A percentile compares a stretch with the other conserved stretches of the same genome.
These are phyloP conservation scores for Lycium barbarum DNA, from an alignment of 257 asterid genomes.

Conservation along the genomic window DNA sequence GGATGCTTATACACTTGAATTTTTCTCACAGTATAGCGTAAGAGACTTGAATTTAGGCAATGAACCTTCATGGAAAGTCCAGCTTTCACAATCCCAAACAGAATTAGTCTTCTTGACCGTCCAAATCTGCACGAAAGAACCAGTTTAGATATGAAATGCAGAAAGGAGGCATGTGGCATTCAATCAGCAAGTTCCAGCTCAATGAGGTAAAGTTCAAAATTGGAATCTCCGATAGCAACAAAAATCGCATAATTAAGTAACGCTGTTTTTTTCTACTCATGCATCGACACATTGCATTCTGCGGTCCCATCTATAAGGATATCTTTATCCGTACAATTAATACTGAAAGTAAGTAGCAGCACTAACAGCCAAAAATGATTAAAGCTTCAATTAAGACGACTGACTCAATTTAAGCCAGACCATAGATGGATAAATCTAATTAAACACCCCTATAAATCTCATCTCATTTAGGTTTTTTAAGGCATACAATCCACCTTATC, in stretches of 20 bases:
- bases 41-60: not conserved
- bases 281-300: slow-evolving; percentile 25
- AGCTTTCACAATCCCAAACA: slow-evolving; percentile 1
- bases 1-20: not conserved
- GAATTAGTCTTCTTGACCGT: not conserved
- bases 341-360: slow-evolving; percentile 55
- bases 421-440: slow-evolving; percentile 18
- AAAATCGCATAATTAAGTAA: slow-evolving; percentile 30
- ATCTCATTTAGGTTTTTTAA: not conserved
- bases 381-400: slow-evolving; percentile 32
- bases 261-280: slow-evolving; percentile 24
- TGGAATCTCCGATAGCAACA: slow-evolving; percentile 35
- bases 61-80: slow-evolving; percentile 11
- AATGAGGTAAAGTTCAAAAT: slow-evolving; percentile 36
- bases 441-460: slow-evolving; percentile 45
- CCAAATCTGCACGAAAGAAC: slow-evolving; percentile 7
- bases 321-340: slow-evolving; percentile 31
- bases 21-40: not conserved
- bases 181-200: slow-evolving; percentile 8
- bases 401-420: slow-evolving; percentile 37
- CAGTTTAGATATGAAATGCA: slow-evolving; percentile 17
- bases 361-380: slow-evolving; percentile 46
- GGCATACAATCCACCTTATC: slow-evolving; percentile 27
- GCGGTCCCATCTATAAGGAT: slow-evolving; percentile 19
- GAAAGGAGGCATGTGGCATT: slow-evolving; percentile 11